phyloP scores from a whole-genome alignment of 371 early-diverging fungal species.

The Rhizopus stolonifer region DNA sequence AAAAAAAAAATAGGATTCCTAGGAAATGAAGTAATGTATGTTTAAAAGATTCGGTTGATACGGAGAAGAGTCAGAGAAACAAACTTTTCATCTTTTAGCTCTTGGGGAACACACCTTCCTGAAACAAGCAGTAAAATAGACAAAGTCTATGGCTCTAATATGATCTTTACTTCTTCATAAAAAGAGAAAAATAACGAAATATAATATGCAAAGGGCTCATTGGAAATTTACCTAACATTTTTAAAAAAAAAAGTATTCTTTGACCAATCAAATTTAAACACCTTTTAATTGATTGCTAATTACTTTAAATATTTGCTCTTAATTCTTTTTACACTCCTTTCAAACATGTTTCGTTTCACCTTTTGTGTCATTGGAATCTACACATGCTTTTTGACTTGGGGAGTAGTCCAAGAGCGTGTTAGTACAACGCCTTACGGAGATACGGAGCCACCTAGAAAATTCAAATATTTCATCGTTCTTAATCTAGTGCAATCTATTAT shows the following conservation, averaged over 20 bases:
- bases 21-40: no score
- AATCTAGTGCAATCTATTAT: slow-evolving; percentile 81
- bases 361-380: slow-evolving; percentile 90
- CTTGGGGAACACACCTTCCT: no score
- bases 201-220: no score
- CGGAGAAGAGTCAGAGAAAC: no score
- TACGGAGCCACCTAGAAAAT: slow-evolving; percentile 59
- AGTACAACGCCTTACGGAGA: slow-evolving; percentile 80
- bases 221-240: no score
- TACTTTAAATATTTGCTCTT: neutral
- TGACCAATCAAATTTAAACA: slow-evolving; percentile 1
- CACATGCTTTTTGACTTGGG: slow-evolving; percentile 94
- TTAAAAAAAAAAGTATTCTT: neutral
- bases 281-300: neutral
- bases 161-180: no score
- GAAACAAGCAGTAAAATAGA: no score
- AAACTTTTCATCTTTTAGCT: no score
- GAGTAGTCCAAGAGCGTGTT: slow-evolving; percentile 90
- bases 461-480: slow-evolving; percentile 87
- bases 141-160: no score
- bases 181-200: no score
- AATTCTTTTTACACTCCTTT: neutral
- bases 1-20: no score
- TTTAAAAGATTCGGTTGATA: no score
- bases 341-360: slow-evolving; percentile 61